A percentile compares a stretch with the other conserved stretches of the same genome.
Evolutionary conservation across 2,329 filamentous ascomycete species (phyloP).

Genomic region (Aspergillus felis): DNA sequence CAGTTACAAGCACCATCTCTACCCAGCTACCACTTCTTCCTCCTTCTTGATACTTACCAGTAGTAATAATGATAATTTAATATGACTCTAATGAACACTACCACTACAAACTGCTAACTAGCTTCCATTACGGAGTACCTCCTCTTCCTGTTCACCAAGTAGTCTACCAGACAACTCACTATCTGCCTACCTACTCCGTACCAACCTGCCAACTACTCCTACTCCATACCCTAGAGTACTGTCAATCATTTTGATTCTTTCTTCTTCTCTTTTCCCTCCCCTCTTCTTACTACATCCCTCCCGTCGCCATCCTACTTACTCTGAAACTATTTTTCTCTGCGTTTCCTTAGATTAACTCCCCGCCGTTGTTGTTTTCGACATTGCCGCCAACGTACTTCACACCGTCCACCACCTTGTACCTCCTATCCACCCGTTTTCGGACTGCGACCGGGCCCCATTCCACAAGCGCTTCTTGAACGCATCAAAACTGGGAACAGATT

Average conservation of each 20-base stretch:
- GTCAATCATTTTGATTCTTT: neutral
- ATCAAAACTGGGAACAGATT: neutral
- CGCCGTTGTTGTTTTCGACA: slow-evolving; percentile 5
- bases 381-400: neutral
- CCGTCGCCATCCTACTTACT: neutral
- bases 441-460: slow-evolving; percentile 6
- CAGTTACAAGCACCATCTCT: neutral
- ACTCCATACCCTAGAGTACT: neutral
- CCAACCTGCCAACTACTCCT: neutral
- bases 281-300: neutral
- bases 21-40: neutral
- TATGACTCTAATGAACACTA: neutral
- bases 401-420: neutral
- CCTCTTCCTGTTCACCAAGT: neutral
- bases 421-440: slow-evolving; percentile 14
- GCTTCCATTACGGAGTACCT: neutral
- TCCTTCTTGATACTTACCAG: neutral
- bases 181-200: neutral
- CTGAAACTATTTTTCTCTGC: slow-evolving; percentile 1
- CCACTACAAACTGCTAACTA: neutral
- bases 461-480: slow-evolving; percentile 4
- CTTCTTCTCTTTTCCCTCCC: neutral
- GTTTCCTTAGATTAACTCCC: slow-evolving; percentile 8
- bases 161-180: neutral
- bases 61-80: neutral